Evolutionary conservation across 2,329 filamentous ascomycete species (phyloP), one percentile per base, ranked within the genome.

Genomic region (Ceratocystis colombiana): DNA sequence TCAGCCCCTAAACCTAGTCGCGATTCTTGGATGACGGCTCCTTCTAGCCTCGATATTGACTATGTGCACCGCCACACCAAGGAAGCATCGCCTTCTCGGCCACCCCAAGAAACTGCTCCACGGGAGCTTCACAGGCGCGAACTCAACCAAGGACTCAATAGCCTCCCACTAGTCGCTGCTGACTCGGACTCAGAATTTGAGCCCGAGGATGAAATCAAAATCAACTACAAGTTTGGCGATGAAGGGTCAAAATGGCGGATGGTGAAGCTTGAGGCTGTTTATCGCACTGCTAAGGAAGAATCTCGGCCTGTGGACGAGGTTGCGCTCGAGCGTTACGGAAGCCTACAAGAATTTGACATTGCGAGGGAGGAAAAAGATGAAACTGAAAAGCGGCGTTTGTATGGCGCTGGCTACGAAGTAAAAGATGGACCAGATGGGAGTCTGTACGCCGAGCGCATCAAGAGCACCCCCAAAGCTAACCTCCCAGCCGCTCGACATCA

Each of bases 11-110:
- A 45, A 53, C 37, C 28, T 8, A 64, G 37, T 28, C 84, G 95
- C 69, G 94, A 97, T 74, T 84, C 88, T 0, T 99, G 95, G 92
- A 99, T 99, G 94, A 87, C 91, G 68, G 88, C 88, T 0, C 91
- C 93, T 0, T 89, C 89, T 0, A 85, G 87, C 0, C 77, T 96
- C 45, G 87, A 92, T 64, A 80, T 97, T 67, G 92, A 97, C 73
- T 96, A 96, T 73, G 81, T 90, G 63, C 83, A 89, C 72, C 80
- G 83, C 68, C 80, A 83, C 68, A 78, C 77, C 3, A 76, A 76
- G 1, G 80, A 82, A 68, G 84, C 84, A 68, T 74, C 77, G 5
- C 85, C 85, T 70, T 77, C 77, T 46, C 78, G 76, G 20, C 77
- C 76, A 46, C 78, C 77, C 66, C 77, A 84, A 17, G 85, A 86